Evolutionary conservation across 106 monocot species (phyloP).

Genomic region (Dactylorhiza incarnata): DNA sequence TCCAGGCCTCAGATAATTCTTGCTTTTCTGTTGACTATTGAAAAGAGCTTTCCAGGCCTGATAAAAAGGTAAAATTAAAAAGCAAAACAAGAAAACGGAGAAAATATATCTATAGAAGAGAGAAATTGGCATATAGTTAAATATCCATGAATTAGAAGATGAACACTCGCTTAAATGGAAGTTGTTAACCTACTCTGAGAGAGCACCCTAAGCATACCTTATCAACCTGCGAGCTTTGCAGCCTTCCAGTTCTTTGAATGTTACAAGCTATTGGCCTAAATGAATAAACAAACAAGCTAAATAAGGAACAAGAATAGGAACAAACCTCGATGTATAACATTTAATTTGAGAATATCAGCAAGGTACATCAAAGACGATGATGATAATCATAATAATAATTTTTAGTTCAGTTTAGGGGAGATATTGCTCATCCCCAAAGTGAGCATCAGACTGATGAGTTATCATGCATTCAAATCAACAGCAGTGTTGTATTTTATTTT

Average conservation of each 20-base stretch:
- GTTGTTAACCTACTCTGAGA: neutral
- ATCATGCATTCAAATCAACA: neutral
- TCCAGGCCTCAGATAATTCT: slow-evolving; percentile 68
- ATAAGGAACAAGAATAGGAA: neutral
- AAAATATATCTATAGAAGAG: neutral
- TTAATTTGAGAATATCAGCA: neutral
- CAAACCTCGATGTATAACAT: neutral
- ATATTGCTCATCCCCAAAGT: neutral
- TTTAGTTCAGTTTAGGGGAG: no score
- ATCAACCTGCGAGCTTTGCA: slow-evolving; percentile 41
- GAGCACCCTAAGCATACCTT: slow-evolving; percentile 40
- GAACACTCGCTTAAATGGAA: neutral
- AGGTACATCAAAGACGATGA: neutral
- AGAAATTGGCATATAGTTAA: neutral
- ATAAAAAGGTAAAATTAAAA: slow-evolving; percentile 11
- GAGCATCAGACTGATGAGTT: neutral
- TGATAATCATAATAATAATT: no score
- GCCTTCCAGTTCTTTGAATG: slow-evolving; percentile 34
- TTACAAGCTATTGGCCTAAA: slow-evolving; percentile 40
- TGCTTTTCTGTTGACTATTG: slow-evolving; percentile 26
- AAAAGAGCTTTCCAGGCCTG: slow-evolving; percentile 83
- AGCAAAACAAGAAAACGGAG: neutral
- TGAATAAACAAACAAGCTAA: slow-evolving; percentile 2
- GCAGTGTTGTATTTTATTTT: neutral
- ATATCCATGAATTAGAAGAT: neutral